A percentile compares a stretch with the other conserved stretches of the same genome.
Conservation (phyloP, 2,329 filamentous ascomycete species). For the Phyllosticta ampelicida region DNA sequence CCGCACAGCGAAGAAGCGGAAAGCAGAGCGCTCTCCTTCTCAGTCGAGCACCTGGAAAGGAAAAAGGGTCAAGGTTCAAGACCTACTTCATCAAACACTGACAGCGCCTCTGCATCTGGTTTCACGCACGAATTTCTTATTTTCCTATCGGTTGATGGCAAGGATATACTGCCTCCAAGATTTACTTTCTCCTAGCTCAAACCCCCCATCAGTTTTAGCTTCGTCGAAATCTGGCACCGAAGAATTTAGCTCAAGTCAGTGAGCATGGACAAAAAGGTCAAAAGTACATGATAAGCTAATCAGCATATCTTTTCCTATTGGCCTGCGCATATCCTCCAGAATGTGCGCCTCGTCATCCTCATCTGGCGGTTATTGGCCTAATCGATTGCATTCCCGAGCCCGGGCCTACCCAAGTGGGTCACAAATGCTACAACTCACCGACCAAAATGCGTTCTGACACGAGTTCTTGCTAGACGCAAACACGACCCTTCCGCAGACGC, state of each 20-base stretch:
- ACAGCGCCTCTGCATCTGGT: neutral
- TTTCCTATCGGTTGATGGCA: neutral
- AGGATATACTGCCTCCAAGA: neutral
- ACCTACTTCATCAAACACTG: neutral
- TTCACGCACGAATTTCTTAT: neutral
- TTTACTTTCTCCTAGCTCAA: neutral
- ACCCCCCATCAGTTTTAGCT: neutral
- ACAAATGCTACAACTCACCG: no score
- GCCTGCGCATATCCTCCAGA: neutral
- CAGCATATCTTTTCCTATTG: neutral
- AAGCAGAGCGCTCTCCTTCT: neutral
- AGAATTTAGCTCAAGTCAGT: neutral
- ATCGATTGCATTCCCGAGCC: no score
- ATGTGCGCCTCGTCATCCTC: neutral
- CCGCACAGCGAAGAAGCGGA: conserved; percentile 3
- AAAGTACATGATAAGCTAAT: neutral
- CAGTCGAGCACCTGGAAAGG: neutral
- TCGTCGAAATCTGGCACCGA: neutral
- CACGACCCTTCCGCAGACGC: no score
- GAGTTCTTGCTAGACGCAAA: no score
- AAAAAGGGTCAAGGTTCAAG: neutral
- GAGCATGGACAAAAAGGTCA: neutral
- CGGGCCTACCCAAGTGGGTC: no score
- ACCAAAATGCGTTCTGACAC: no score
- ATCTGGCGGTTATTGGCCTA: neutral